Conservation (phyloP, 2,329 filamentous ascomycete genomes). For the Cercospora sesami region DNA sequence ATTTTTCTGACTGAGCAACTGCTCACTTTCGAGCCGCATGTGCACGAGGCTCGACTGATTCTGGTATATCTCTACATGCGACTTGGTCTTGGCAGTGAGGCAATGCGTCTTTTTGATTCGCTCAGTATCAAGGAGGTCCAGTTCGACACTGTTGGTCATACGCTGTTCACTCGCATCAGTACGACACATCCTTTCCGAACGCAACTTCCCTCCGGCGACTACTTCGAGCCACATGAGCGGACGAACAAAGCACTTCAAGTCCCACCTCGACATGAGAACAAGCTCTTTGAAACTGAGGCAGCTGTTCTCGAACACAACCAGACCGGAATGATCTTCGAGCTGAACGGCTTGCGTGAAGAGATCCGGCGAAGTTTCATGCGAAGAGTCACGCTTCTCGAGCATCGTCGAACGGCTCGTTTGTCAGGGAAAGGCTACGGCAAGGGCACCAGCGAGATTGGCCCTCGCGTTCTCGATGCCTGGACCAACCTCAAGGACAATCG, state of each 20-base stretch:
- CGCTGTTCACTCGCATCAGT: constrained; percentile 38
- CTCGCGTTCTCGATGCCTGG: constrained; percentile 35
- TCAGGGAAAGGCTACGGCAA: constrained; percentile 29
- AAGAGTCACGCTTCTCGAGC: constrained; percentile 38
- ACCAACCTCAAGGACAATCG: constrained; percentile 35
- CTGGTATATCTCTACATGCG: constrained; percentile 40
- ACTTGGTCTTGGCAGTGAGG: constrained; percentile 37
- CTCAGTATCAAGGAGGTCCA: constrained; percentile 42
- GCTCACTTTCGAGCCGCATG: constrained; percentile 30
- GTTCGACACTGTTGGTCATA: constrained; percentile 40
- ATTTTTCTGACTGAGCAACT: constrained; percentile 36
- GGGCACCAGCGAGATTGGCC: constrained; percentile 27
- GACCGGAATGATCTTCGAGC: constrained; percentile 41
- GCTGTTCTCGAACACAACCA: constrained; percentile 36
- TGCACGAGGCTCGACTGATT: constrained; percentile 39
- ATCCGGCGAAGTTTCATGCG: constrained; percentile 36
- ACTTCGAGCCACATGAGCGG: constrained; percentile 35
- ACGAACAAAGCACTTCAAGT: constrained; percentile 33
- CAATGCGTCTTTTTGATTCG: constrained; percentile 36
- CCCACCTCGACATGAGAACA: constrained; percentile 37
- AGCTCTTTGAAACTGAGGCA: constrained; percentile 37
- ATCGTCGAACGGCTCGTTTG: constrained; percentile 36
- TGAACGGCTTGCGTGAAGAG: constrained; percentile 36
- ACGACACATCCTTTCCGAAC: constrained; percentile 35
- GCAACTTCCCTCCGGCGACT: constrained; percentile 22